Evolutionary conservation across 768 basidiomycete species (phyloP).

Genomic region (Myochromella boudieri): DNA sequence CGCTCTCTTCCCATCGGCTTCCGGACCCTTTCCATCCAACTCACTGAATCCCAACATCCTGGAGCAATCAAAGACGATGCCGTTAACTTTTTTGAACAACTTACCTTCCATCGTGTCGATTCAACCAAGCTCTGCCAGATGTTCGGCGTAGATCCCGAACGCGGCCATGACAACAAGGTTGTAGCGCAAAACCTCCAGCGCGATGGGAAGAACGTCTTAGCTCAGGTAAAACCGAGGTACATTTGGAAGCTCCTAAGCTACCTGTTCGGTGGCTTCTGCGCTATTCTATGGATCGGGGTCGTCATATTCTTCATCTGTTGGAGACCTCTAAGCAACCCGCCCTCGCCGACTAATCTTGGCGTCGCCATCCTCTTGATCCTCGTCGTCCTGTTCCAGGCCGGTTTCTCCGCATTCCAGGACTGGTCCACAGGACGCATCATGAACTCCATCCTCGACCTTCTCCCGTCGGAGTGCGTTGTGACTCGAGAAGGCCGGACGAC

Average conservation of each 20-base stretch:
- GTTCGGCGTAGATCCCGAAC: too few species aligned
- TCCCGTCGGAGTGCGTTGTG: constrained; percentile 14
- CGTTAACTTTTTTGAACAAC: too few species aligned
- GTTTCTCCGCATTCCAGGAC: constrained; percentile 12
- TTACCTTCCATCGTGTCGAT: too few species aligned
- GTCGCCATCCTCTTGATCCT: constrained; percentile 13
- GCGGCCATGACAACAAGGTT: too few species aligned
- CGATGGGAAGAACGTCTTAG: constrained; percentile 11
- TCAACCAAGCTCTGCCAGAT: too few species aligned
- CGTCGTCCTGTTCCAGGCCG: constrained; percentile 9
- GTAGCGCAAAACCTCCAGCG: too few species aligned
- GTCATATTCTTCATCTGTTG: constrained; percentile 16
- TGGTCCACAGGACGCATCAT: constrained; percentile 16
- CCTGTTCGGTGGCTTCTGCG: constrained; percentile 14
- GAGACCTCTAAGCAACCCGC: constrained; percentile 13
- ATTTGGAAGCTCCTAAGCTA: constrained; percentile 7
- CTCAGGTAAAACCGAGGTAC: constrained; percentile 7
- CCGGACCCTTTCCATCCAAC: too few species aligned
- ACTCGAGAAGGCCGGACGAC: constrained; percentile 9
- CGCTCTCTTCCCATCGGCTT: too few species aligned
- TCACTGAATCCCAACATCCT: too few species aligned
- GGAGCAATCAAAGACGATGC: too few species aligned
- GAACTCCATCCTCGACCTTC: constrained; percentile 17
- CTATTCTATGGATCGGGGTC: constrained; percentile 14
- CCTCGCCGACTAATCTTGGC: constrained; percentile 14